A percentile compares a stretch with the other conserved stretches of the same genome.
phyloP scores from a whole-genome alignment of 139 green algal species.

The Dunaliella primolecta region DNA sequence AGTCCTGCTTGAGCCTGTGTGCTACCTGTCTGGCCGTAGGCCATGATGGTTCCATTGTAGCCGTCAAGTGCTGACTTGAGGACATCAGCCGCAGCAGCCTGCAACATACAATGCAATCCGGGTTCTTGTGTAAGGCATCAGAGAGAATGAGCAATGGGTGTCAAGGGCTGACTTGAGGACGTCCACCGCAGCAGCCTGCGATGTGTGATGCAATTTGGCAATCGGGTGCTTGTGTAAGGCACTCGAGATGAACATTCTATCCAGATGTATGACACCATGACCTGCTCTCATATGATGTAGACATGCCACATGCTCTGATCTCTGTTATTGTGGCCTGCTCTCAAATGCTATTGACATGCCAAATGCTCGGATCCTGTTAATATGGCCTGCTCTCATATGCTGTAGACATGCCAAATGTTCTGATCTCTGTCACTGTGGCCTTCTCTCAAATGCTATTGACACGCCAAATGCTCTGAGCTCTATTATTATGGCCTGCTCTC shows the following conservation, averaged over 20 bases:
- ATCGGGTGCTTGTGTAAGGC: background rate
- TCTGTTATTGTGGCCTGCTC: too few species aligned
- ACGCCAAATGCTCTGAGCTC: too few species aligned
- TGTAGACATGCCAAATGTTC: too few species aligned
- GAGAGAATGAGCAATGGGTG: background rate
- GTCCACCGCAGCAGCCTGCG: slow-evolving; percentile 44
- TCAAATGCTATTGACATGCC: too few species aligned
- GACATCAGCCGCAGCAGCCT: slow-evolving; percentile 52
- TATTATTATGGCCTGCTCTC: too few species aligned
- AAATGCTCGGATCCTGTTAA: too few species aligned
- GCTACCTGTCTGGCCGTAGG: slow-evolving; percentile 70
- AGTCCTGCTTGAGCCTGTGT: too few species aligned
- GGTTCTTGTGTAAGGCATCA: background rate
- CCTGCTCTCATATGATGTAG: background rate
- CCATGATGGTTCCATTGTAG: slow-evolving; percentile 79
- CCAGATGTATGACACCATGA: background rate
- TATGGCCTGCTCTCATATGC: too few species aligned
- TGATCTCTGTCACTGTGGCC: too few species aligned
- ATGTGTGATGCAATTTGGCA: background rate
- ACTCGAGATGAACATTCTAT: background rate
- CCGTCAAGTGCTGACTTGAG: slow-evolving; percentile 61
- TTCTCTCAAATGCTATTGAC: too few species aligned
- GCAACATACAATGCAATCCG: background rate
- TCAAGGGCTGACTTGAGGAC: slow-evolving; percentile 59
- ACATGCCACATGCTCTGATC: background rate